Evolutionary conservation across 345 rosid genomes (phyloP).

Genomic region (Stellera chamaejasme): DNA sequence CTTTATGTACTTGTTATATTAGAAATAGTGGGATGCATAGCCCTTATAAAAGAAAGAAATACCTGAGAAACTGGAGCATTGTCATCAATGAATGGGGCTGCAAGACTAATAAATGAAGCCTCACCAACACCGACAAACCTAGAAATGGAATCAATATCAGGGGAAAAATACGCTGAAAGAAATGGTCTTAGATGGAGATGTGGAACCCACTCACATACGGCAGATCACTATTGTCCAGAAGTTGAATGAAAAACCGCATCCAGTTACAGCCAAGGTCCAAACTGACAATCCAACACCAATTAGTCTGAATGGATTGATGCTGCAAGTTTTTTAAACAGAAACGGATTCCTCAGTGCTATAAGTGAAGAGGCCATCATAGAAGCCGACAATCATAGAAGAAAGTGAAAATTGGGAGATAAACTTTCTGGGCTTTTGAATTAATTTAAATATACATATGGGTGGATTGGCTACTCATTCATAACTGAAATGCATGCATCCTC

Average conservation of each 20-base stretch:
- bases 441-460: too few species aligned
- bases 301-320: constrained; percentile 85
- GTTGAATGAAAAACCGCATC: constrained; percentile 74
- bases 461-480: too few species aligned
- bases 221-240: constrained; percentile 83
- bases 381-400: neutral
- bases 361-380: neutral
- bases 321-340: constrained; percentile 30
- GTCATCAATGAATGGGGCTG: constrained; percentile 96
- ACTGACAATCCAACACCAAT: constrained; percentile 86
- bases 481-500: too few species aligned
- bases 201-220: constrained; percentile 60
- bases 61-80: constrained; percentile 87
- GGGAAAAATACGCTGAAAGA: constrained; percentile 1
- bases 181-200: neutral
- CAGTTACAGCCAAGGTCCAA: constrained; percentile 76
- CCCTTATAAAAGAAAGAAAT: neutral
- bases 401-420: too few species aligned
- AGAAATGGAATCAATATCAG: constrained; percentile 17
- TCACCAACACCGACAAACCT: constrained; percentile 99
- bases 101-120: constrained; percentile 95
- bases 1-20: too few species aligned
- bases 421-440: too few species aligned
- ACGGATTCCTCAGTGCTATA: constrained; percentile 8
- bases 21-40: neutral